Percentiles rank a stretch among this genome's conserved stretches.
phyloP scores from a whole-genome alignment of 441 rosid genomes.

The Manihot esculenta region DNA sequence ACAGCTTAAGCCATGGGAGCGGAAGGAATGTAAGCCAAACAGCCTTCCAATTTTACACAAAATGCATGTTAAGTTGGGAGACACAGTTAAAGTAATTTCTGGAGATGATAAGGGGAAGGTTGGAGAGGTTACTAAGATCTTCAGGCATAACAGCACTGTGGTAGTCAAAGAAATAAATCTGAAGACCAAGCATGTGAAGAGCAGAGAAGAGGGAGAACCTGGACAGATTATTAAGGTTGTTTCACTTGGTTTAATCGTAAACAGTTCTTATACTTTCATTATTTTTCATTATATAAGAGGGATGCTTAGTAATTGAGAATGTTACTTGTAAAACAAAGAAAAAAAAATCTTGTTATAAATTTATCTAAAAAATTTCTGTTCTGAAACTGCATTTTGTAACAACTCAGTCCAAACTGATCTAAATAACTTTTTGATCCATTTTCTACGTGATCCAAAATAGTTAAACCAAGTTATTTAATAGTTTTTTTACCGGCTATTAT shows the following conservation, averaged over 20 bases:
- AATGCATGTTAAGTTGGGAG: slow-evolving; percentile 92
- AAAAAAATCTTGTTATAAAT: not conserved
- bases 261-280: not conserved
- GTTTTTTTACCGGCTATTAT: no score
- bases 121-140: slow-evolving; percentile 70
- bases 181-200: slow-evolving; percentile 89
- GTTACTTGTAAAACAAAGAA: no score
- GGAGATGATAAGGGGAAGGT: slow-evolving; percentile 87
- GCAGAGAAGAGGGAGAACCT: slow-evolving; percentile 79
- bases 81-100: slow-evolving; percentile 74
- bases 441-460: no score
- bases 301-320: not conserved
- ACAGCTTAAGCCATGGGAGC: slow-evolving; percentile 91
- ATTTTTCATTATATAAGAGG: not conserved
- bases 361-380: not conserved
- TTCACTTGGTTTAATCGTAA: slow-evolving; percentile 5
- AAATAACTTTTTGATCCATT: no score
- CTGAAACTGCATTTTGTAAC: no score
- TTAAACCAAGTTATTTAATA: no score
- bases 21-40: slow-evolving; percentile 85
- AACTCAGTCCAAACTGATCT: no score
- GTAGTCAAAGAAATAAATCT: slow-evolving; percentile 73
- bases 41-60: slow-evolving; percentile 84
- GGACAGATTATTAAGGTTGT: slow-evolving; percentile 89
- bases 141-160: slow-evolving; percentile 75